A percentile compares a stretch with the other conserved stretches of the same genome.
Conservation (phyloP, 352 stramenopile species). For the Pythium monospermum region DNA sequence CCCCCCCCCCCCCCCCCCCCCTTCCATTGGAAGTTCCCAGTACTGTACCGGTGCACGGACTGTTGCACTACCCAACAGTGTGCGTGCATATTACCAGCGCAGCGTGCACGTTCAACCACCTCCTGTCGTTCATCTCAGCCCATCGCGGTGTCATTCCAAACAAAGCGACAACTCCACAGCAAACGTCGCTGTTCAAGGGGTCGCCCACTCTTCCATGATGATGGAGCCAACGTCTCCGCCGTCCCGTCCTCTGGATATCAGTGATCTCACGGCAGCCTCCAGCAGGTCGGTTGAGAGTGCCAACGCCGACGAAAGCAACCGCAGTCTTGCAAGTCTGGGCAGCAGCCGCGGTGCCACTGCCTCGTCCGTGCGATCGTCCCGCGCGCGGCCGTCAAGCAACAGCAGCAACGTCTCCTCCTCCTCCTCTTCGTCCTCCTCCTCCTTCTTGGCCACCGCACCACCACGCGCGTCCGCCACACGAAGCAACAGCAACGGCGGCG, state of each 20-base stretch:
- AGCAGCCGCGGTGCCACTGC: not conserved
- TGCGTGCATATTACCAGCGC: too few species aligned
- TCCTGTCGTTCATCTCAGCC: not conserved
- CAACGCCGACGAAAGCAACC: too few species aligned
- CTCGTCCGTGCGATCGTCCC: not conserved
- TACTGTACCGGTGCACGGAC: too few species aligned
- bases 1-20: too few species aligned
- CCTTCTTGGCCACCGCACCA: slow-evolving; percentile 1
- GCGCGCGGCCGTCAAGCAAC: not conserved
- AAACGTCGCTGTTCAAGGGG: slow-evolving; percentile 56
- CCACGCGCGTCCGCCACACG: not conserved
- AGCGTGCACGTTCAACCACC: not conserved
- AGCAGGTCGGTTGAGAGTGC: too few species aligned
- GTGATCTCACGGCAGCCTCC: too few species aligned
- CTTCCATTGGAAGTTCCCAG: too few species aligned
- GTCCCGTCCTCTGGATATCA: too few species aligned
- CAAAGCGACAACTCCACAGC: slow-evolving; percentile 51
- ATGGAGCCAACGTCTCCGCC: slow-evolving; percentile 6
- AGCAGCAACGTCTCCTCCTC: not conserved
- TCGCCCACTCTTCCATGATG: too few species aligned
- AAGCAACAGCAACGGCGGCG: not conserved
- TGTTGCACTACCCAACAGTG: too few species aligned
- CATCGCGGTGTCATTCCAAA: too few species aligned
- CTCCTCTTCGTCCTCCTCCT: not conserved
- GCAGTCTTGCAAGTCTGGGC: not conserved